Base-by-base conservation (phyloP, 2,329 filamentous ascomycete species). In the Byssothecium circinans region DNA sequence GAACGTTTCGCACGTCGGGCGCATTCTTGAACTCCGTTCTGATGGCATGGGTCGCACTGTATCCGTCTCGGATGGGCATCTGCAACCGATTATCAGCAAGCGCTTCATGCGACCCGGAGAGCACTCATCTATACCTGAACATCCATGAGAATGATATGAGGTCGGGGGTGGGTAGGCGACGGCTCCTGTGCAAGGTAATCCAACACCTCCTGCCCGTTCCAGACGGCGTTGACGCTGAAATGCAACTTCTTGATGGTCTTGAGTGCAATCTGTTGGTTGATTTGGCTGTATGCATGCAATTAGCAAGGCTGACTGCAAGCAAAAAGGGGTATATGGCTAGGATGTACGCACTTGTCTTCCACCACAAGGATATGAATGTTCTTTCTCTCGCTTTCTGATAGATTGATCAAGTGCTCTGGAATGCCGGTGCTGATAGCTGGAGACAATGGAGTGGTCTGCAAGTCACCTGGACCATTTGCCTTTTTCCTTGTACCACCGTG, bases 81-180 rank as follows among this genome's bases (percentile, higher is more conserved):
- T 75, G 62, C 20, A 42, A 30, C 30, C 17, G 23, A 41, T 64
- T 64, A 65, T 74, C 38, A 64, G 52, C 40, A 47, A 44, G 11
- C 49, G 44, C 41, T 34, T 33, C 33, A 50, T 43, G 32, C 54
- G 49, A 50, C 19, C n/a, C 34, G 11, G 10, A 39, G 22, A 10
- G 14, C 27, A 33, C n/a, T 44, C n/a, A 39, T 39, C 19, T 25
- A n/a, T 25, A 88, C 88, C 67, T 88, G 85, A 1, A 88, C 84
- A 61, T 89, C 86, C 86, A 89, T 89, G 32, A 91, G 73, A 44
- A 92, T 89, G 7, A 92, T 83, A 56, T 89, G 83, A 0, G 88
- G 88, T 41, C 82, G 82, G 10, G 74, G 71, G 36, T 80, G 75
- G 23, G 75, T 73, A 6, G 64, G 58, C 19, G 78, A 75, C 1